Evolutionary conservation across 1,284 basidiomycete species (phyloP), one percentile per base, ranked within the genome.

Genomic region (Abortiporus biennis): DNA sequence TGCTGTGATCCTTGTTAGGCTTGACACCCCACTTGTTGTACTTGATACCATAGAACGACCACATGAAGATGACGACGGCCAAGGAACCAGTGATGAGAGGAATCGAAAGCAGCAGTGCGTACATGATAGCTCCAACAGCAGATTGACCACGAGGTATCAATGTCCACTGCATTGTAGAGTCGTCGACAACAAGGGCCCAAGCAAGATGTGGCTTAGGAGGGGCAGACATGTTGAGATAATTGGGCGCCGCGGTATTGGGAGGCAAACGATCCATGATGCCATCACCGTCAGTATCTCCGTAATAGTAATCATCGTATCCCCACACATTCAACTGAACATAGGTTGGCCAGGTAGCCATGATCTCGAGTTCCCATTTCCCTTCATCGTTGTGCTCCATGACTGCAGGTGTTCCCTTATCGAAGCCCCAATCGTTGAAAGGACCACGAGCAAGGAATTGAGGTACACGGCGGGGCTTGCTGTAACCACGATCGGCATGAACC

Each of bases 21-120:
- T 87, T 81, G 52, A 85, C 77, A 68, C 91, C 91, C 67, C 83
- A 94, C 62, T 84, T 84, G 67, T 95, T 95, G 69, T 92, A 84
- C 62, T 79, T 91, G 70, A 95, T 94, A 17, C 89, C 88, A 59
- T 95, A 95, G 76, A 95, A 95, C 9, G 86, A 85, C 83, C 87
- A 92, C 78, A 92, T 88, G 77, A 95, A 95, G 64, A 91, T 65
- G 42, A 83, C 61, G 25, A 91, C 89, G 3, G 92, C 89, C 41
- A 88, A 69, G 12, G 79, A 73, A 47, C 80, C 92, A 16, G 92
- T 93, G 62, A 93, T 75, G 50, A 92, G 64, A 5, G 92, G 92
- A 47, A 94, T 89, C 29, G 78, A 58, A 32, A 88, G 69, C 35
- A 94, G 71, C 23, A 94, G 74, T 2, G 81, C 88, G 58, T 86